Evolutionary conservation across 345 rosid genomes (phyloP).

Genomic region (Populus deltoides): DNA sequence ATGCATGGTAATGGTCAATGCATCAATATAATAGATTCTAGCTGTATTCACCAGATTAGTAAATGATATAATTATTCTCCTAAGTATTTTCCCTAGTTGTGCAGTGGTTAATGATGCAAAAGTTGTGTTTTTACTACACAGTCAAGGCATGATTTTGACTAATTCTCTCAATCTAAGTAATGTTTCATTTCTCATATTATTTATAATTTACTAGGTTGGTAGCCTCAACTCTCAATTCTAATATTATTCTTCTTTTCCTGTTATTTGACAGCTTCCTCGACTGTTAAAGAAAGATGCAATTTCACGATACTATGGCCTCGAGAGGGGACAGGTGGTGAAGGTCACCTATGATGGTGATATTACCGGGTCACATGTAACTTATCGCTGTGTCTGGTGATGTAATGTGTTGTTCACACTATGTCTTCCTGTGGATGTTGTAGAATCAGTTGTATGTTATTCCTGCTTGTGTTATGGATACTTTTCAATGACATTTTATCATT

Average conservation of each 20-base stretch:
- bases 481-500: too few relatives aligned
- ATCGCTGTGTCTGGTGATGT: constrained; percentile 36
- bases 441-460: neutral
- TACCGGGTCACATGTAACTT: constrained; percentile 25
- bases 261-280: constrained; percentile 30
- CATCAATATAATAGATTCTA: neutral
- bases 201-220: constrained; percentile 25
- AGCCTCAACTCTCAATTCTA: neutral
- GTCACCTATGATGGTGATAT: constrained; percentile 31
- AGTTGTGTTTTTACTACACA: neutral
- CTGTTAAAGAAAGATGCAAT: constrained; percentile 36
- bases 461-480: neutral
- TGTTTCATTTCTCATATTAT: neutral
- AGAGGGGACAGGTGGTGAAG: constrained; percentile 43
- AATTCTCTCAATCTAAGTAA: neutral
- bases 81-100: neutral
- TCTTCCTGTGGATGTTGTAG: neutral
- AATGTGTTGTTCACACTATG: neutral
- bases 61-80: neutral
- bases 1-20: neutral
- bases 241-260: neutral
- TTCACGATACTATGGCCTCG: constrained; percentile 39
- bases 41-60: neutral
- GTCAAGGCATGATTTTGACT: neutral
- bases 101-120: neutral